These are phyloP conservation scores for Geotrichum citri-aurantii DNA, from an alignment of 1,139 yeast species.

Conservation along the genomic window DNA sequence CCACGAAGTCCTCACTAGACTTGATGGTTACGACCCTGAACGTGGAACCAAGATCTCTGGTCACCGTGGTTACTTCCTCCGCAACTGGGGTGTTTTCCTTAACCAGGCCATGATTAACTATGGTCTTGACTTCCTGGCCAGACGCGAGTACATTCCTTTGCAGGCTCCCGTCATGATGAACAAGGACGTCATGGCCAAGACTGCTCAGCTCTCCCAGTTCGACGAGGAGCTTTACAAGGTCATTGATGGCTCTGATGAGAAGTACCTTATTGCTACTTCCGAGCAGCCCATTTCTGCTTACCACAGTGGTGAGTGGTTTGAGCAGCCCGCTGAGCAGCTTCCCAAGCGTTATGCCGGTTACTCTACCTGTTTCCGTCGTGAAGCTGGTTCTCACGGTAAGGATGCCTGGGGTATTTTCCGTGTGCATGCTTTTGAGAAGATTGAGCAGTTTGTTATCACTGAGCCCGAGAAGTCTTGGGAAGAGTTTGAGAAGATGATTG, in stretches of 20 bases:
- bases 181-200: constrained; percentile 98
- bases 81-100: constrained; percentile 92
- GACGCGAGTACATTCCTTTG: constrained; percentile 77
- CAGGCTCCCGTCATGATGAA: constrained; percentile 99
- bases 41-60: constrained; percentile 98
- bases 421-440: constrained; percentile 96
- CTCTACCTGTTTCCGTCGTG: constrained; percentile 98
- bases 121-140: constrained; percentile 78
- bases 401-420: constrained; percentile 99
- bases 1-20: constrained; percentile 87
- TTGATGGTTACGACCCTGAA: constrained; percentile 98
- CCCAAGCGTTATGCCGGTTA: constrained; percentile 94
- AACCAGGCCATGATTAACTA: constrained; percentile 97
- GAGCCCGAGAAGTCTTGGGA: constrained; percentile 98
- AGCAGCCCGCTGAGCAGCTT: constrained; percentile 91
- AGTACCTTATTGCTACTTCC: constrained; percentile 95
- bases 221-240: constrained; percentile 98
- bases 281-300: constrained; percentile 99
- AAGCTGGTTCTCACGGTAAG: constrained; percentile 98
- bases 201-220: constrained; percentile 96
- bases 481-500: constrained; percentile 94
- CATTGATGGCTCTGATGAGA: constrained; percentile 94
- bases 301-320: constrained; percentile 98
- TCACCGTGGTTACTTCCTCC: constrained; percentile 95
- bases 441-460: constrained; percentile 87